These are phyloP conservation scores for Gynostemma pentaphyllum DNA, from an alignment of 306 rosid species.

Conservation along the genomic window DNA sequence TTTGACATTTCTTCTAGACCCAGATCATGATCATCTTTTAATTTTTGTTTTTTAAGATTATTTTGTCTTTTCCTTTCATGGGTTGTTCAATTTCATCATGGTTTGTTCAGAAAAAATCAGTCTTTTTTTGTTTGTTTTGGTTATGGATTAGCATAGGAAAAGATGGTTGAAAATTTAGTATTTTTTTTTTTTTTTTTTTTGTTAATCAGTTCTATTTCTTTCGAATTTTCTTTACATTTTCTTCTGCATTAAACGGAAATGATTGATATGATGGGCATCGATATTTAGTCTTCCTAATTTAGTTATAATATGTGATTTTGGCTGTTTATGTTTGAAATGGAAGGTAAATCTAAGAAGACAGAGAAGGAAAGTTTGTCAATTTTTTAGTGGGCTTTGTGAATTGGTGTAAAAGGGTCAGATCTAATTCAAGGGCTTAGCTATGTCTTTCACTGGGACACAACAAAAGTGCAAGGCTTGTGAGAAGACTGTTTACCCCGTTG, in stretches of 20 bases:
- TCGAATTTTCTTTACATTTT: neutral
- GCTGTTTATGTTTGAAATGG: no score
- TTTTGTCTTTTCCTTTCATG: neutral
- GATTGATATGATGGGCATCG: neutral
- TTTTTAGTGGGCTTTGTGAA: neutral
- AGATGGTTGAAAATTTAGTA: no score
- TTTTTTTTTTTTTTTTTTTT: no score
- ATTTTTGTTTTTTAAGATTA: neutral
- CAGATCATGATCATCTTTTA: neutral
- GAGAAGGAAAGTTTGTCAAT: neutral
- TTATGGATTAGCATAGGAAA: no score
- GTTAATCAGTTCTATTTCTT: neutral
- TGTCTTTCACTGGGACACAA: constrained; percentile 87
- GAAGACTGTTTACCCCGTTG: constrained; percentile 90
- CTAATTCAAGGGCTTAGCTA: constrained; percentile 30
- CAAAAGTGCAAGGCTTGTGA: constrained; percentile 91
- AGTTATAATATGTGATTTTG: neutral
- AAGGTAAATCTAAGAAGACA: neutral
- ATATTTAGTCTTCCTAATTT: neutral
- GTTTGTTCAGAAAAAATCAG: neutral
- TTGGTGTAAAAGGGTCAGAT: constrained; percentile 35
- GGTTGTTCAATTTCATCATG: no score
- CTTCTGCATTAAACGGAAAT: neutral
- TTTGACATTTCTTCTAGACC: constrained; percentile 1
- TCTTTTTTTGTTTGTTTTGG: neutral